Conservation (phyloP, 768 basidiomycete genomes). For the Dioszegia hungarica region DNA sequence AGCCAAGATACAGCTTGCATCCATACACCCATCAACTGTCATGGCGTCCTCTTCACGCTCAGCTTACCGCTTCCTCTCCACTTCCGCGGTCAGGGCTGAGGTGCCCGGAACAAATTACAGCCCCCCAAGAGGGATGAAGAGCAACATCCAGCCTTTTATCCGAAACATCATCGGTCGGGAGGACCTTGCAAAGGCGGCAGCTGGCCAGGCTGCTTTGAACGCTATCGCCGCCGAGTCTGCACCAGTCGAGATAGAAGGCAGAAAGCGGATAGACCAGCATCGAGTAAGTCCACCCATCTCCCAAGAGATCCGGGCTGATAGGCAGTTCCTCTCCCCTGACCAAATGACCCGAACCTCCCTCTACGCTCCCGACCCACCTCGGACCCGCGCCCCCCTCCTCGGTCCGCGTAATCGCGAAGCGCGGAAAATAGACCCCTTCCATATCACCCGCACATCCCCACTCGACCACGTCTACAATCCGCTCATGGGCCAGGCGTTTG, state of each 20-base stretch:
- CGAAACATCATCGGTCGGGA: background rate
- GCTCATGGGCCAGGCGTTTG: slow-evolving; percentile 22
- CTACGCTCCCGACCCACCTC: background rate
- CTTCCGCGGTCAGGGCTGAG: background rate
- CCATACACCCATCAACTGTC: background rate
- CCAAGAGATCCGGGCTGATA: background rate
- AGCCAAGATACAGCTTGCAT: no score
- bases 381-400: slow-evolving; percentile 50
- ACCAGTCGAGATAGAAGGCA: background rate
- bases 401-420: slow-evolving; percentile 60
- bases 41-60: slow-evolving; percentile 8
- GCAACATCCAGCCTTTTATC: no score
- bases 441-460: slow-evolving; percentile 69
- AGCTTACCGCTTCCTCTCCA: background rate
- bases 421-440: slow-evolving; percentile 61
- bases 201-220: background rate
- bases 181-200: background rate
- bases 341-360: background rate
- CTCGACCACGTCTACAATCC: slow-evolving; percentile 57
- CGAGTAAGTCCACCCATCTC: background rate
- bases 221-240: background rate
- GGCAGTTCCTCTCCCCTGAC: slow-evolving; percentile 7
- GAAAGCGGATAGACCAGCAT: background rate
- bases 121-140: background rate
- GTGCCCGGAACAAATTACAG: background rate